Conservation (phyloP, 208 protist species). For the Leishmania mexicana region DNA sequence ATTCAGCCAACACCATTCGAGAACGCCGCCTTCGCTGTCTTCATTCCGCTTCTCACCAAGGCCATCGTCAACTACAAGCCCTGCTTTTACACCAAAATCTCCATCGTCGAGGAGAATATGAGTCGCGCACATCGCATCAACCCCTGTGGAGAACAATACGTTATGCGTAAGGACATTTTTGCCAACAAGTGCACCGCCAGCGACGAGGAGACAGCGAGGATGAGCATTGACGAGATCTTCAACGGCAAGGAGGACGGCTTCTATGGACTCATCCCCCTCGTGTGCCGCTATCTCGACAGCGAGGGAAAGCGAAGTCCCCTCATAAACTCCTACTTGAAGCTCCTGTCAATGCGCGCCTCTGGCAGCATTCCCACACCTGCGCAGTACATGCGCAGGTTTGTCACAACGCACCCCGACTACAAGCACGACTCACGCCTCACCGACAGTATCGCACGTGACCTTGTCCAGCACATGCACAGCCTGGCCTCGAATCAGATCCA, state of each 20-base stretch:
- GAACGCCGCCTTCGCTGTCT: conserved; percentile 98
- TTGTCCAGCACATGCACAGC: conserved; percentile 70
- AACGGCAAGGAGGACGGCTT: conserved; percentile 92
- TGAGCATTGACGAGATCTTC: conserved; percentile 96
- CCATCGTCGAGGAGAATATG: conserved; percentile 98
- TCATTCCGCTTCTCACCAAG: conserved; percentile 95
- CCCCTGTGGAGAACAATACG: conserved; percentile 92
- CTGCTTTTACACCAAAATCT: conserved; percentile 97
- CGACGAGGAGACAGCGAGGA: conserved; percentile 67
- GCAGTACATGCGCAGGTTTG: conserved; percentile 94
- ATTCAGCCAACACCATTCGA: conserved; percentile 98
- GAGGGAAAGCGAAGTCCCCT: conserved; percentile 58
- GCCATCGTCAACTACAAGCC: conserved; percentile 96
- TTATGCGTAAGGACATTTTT: conserved; percentile 95
- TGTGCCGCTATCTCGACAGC: conserved; percentile 87
- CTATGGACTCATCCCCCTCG: conserved; percentile 93
- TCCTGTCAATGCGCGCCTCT: conserved; percentile 92
- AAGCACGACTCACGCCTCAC: conserved; percentile 95
- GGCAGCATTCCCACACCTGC: conserved; percentile 95
- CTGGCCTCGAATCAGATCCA: conserved; percentile 43
- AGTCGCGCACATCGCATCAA: conserved; percentile 91
- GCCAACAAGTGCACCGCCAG: conserved; percentile 33
- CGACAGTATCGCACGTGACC: conserved; percentile 90
- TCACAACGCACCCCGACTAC: conserved; percentile 94
- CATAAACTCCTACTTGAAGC: conserved; percentile 90